A percentile compares a stretch with the other conserved stretches of the same genome.
These are phyloP conservation scores for Aphanomyces euteiches DNA, from an alignment of 352 stramenopile species.

Conservation along the genomic window DNA sequence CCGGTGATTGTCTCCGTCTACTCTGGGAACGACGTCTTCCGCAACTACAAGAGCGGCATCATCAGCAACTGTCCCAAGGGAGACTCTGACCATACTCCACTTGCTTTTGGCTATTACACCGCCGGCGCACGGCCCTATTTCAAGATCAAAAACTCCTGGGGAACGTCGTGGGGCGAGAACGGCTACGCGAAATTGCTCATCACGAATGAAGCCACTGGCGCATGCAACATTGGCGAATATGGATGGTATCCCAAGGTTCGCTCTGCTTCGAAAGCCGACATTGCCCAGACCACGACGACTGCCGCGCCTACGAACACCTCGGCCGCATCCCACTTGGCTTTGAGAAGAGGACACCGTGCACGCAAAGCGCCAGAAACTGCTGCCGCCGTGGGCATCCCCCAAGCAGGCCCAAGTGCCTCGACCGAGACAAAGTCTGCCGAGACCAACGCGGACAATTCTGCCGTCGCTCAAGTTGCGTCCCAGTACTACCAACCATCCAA, in stretches of 20 bases:
- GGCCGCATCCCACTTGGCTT: too few species aligned
- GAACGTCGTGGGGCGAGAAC: conserved; percentile 56
- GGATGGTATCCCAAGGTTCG: background rate
- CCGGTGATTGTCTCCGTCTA: conserved; percentile 62
- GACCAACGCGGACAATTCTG: too few species aligned
- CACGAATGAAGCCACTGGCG: background rate
- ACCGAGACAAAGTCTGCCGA: too few species aligned
- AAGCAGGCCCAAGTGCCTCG: too few species aligned
- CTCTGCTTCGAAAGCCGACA: too few species aligned
- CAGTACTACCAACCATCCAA: too few species aligned
- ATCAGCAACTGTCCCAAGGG: conserved; percentile 40
- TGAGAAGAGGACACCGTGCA: too few species aligned
- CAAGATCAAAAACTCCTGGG: conserved; percentile 75
- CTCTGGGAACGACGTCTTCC: conserved; percentile 55
- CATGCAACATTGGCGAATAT: conserved; percentile 6
- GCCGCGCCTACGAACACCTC: too few species aligned
- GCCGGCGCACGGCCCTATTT: conserved; percentile 39
- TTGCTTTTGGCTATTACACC: conserved; percentile 52
- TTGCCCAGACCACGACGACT: too few species aligned
- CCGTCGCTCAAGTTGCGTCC: too few species aligned
- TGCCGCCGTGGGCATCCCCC: too few species aligned
- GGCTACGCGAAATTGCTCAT: conserved; percentile 37
- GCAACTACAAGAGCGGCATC: conserved; percentile 59
- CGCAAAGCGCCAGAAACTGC: too few species aligned
- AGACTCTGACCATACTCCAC: conserved; percentile 47